Evolutionary conservation across 1,139 yeast species (phyloP), one percentile per base, ranked within the genome.

Genomic region (Blastobotrys serpentis): DNA sequence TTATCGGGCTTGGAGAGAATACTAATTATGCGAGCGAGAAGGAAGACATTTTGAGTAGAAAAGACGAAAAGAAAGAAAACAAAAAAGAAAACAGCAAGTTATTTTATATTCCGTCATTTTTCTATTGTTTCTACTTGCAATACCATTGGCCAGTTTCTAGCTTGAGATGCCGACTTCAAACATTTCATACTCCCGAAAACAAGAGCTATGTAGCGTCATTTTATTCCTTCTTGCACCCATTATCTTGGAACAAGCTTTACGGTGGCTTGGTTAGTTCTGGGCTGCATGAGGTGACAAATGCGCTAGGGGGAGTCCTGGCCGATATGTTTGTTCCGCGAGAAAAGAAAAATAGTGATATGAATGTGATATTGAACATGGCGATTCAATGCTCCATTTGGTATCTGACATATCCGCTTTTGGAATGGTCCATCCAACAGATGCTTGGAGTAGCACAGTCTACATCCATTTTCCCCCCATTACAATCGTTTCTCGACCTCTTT

Each of bases 161-260:
- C 7, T 16, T 42, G 21, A n/a, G 45, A 21, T 42, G 40, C 32
- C 38, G 40, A n/a, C 36, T 42, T 22, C 45, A 42, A 16, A 42
- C 45, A n/a, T 42, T 30, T 25, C 18, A 23, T n/a, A 10, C 33
- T 3, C 39, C 39, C 14, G 13, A 39, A 7, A 22, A 33, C 8
- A 36, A 16, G 18, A 22, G 36, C 19, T 42, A 42, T 18, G 10
- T 42, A 6, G 33, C 26, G 4, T 25, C 39, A 40, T 13, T 29
- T 19, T 13, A 16, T 10, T 21, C 34, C 4, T 32, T 16, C 14
- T 22, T 32, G 13, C 26, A 21, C 18, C 45, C 45, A 4, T n/a
- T 33, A 7, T 32, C 39, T 13, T 17, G 29, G 30, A 22, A 36
- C 14, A 29, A 16, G 13, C 38, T 42, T 8, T 42, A 42, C 26